Evolutionary conservation across 2,329 filamentous ascomycete species (phyloP), one percentile per base, ranked within the genome.

Genomic region (Botrytis porri): DNA sequence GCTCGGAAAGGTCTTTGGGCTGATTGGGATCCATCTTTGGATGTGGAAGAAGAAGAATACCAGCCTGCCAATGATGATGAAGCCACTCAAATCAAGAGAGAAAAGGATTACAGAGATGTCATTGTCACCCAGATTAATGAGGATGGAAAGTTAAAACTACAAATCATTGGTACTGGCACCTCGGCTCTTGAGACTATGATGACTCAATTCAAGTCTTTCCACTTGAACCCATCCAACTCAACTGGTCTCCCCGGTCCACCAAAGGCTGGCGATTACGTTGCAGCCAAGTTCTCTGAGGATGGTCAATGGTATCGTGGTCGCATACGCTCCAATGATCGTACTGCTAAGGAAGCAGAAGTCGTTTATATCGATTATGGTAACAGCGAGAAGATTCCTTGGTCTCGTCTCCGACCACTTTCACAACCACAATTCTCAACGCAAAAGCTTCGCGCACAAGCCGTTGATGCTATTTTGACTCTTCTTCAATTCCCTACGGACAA

Each of bases 331-430:
- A 98, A 98, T 83, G 96, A 99, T 84, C 94, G 96, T 75, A 88
- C 95, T 14, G 91, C 91, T 79, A 94, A 96, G 87, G 90, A 93
- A 78, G 92, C 94, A 37, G 96, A 99, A 83, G 92, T 99, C 39
- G 85, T 97, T 63, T 99, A 97, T 83, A 89, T 99, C 75, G 96
- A 99, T 85, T 99, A 97, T 83, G 96, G 96, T 79, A 99, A 99
- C 87, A 92, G 89, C 72, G 96, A 99, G 83, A 92, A 90, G 80
- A 86, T 97, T 73, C 89, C 95, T 0, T 99, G 95, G 94, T 88
- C 90, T 37, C 88, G 89, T 77, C 89, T 99, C 61, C 92, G 96
- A 41, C 87, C 94, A n/a, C 88, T 99, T 66, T 88, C 90, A 69
- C 90, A 93, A 80, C 83, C 89, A 25, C 91, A 95, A 79, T 99